Conservation (phyloP, 2,329 filamentous ascomycete species). For the Podosphaera aphanis region DNA sequence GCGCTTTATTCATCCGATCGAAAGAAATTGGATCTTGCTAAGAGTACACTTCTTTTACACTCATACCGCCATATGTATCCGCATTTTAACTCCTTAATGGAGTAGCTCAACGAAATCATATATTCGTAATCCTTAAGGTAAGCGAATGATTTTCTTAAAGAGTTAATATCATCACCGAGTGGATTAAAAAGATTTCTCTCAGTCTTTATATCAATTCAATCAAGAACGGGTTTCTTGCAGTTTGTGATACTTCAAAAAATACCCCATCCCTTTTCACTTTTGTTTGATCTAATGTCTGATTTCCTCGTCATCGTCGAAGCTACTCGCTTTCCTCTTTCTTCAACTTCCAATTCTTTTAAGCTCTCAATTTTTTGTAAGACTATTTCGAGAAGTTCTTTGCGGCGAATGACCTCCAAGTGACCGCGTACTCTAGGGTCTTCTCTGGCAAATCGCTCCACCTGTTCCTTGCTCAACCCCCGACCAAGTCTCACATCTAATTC, state of each 20-base stretch:
- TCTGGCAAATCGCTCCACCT: conserved; percentile 74
- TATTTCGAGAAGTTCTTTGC: conserved; percentile 81
- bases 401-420: conserved; percentile 74
- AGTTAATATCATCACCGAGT: too few relatives aligned
- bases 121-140: too few relatives aligned
- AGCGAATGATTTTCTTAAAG: too few relatives aligned
- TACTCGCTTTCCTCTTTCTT: conserved; percentile 27
- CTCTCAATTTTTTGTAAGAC: conserved; percentile 93
- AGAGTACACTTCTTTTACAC: too few relatives aligned
- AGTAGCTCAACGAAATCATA: too few relatives aligned
- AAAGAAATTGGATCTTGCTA: too few relatives aligned
- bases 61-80: too few relatives aligned
- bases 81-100: too few relatives aligned
- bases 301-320: not conserved
- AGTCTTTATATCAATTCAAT: too few relatives aligned
- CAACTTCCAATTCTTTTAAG: conserved; percentile 57
- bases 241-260: not conserved
- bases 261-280: not conserved
- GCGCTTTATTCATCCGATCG: too few relatives aligned
- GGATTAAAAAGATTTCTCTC: too few relatives aligned
- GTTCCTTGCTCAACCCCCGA: conserved; percentile 49
- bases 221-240: too few relatives aligned
- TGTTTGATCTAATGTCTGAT: not conserved
- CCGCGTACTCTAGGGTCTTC: conserved; percentile 78
- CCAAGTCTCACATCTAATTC: conserved; percentile 75